These are phyloP conservation scores for Candida rishiriensis DNA, from an alignment of 805 yeast species.

Conservation along the genomic window DNA sequence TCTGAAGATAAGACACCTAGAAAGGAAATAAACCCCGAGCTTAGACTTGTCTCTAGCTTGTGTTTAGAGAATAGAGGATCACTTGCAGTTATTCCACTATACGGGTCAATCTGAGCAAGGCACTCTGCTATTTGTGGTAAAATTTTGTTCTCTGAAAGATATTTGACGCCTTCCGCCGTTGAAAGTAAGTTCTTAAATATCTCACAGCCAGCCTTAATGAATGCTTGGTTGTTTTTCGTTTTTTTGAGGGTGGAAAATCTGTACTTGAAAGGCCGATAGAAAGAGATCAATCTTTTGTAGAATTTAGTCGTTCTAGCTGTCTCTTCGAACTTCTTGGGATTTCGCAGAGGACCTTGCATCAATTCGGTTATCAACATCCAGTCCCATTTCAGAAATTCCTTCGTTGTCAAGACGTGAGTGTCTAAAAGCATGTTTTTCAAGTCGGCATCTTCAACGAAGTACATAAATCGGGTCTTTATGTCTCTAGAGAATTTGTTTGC, in stretches of 20 bases:
- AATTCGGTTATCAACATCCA: conserved; percentile 71
- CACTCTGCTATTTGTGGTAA: conserved; percentile 88
- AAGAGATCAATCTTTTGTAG: conserved; percentile 76
- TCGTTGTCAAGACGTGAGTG: conserved; percentile 71
- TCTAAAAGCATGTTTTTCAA: conserved; percentile 62
- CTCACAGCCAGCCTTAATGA: conserved; percentile 70
- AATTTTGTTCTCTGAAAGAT: conserved; percentile 67
- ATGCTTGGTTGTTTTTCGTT: conserved; percentile 48
- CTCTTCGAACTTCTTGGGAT: conserved; percentile 72
- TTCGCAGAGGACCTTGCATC: conserved; percentile 79
- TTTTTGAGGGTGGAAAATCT: conserved; percentile 58
- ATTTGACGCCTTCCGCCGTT: conserved; percentile 61
- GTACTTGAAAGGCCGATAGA: conserved; percentile 87
- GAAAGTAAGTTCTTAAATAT: conserved; percentile 62
- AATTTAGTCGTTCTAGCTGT: conserved; percentile 75
- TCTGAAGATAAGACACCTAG: conserved; percentile 67
- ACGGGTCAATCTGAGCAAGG: conserved; percentile 78
- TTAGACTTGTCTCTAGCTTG: conserved; percentile 58
- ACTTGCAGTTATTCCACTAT: conserved; percentile 64
- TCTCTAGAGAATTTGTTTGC: conserved; percentile 24
- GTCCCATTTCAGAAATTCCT: conserved; percentile 81
- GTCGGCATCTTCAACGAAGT: conserved; percentile 52
- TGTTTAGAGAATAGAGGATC: conserved; percentile 69
- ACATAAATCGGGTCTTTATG: conserved; percentile 11
- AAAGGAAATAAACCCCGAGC: conserved; percentile 73